Base-by-base conservation (phyloP, 176 grass and related monocot species). In the Paspalum vaginatum region DNA sequence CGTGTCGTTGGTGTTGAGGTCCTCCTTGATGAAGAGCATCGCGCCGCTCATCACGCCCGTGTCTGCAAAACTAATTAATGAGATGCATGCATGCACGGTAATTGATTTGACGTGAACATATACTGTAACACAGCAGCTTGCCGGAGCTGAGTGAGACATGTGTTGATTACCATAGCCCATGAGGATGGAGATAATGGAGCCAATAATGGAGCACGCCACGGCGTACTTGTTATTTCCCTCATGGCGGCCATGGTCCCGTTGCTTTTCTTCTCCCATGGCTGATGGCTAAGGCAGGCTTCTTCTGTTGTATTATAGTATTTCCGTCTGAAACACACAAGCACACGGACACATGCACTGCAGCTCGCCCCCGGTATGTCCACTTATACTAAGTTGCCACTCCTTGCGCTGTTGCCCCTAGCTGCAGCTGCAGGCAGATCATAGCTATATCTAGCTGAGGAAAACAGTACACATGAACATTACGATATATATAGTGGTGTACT, bases 91-190 rank as follows among this genome's bases (percentile, higher is more conserved):
- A 32, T 32, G 32, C 32, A 32, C 32, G 2, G 32, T 32, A 32
- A 32, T 32, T 32, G 3, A 32, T 32, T 32, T 32, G 32, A 32
- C 32, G 32, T 32, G 32, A 1, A 32, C 32, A 32, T n/a, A n/a
- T n/a, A n/a, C n/a, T n/a, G n/a, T n/a, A n/a, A n/a, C n/a, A n/a
- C n/a, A n/a, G n/a, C n/a, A n/a, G n/a, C n/a, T n/a, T n/a, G n/a
- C n/a, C n/a, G n/a, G n/a, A n/a, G n/a, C n/a, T n/a, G n/a, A n/a
- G n/a, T n/a, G n/a, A n/a, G n/a, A n/a, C n/a, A n/a, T n/a, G n/a
- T n/a, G n/a, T n/a, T n/a, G n/a, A 32, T 32, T 32, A 91, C 89
- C 89, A 15, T 91, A 91, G 32, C 89, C 89, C 85, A 91, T 85
- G 77, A 91, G 77, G 65, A 88, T 55, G 60, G 89, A 91, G 86